Conservation (phyloP, 495 filamentous ascomycete genomes). For the Parmelia sp. region DNA sequence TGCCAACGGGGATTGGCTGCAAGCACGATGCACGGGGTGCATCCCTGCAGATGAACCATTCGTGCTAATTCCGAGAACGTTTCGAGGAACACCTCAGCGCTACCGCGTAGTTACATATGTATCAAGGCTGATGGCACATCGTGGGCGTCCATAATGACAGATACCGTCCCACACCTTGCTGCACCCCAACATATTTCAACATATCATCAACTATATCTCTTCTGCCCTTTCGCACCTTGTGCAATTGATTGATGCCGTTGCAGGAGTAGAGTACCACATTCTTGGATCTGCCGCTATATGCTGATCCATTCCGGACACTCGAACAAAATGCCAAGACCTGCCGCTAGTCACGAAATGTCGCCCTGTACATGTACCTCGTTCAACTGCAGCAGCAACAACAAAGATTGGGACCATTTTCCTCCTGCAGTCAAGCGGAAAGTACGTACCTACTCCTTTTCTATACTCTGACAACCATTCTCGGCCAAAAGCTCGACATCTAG, state of each 20-base stretch:
- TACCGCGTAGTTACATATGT: background rate
- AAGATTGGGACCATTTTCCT: slow-evolving; percentile 50
- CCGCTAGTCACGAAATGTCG: background rate
- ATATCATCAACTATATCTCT: background rate
- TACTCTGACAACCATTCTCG: background rate
- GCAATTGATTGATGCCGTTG: background rate
- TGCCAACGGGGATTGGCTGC: slow-evolving; percentile 5
- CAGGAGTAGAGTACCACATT: background rate
- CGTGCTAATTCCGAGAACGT: background rate
- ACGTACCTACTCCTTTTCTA: slow-evolving; percentile 1
- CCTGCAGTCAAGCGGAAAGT: slow-evolving; percentile 51
- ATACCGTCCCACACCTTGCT: background rate
- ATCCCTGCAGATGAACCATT: slow-evolving; percentile 3
- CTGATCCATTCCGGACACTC: background rate
- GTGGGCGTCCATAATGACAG: background rate
- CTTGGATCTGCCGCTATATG: background rate
- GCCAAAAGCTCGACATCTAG: background rate
- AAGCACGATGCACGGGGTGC: slow-evolving; percentile 6
- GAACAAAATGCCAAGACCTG: background rate
- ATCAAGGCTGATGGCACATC: too few relatives aligned
- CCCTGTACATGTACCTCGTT: slow-evolving; percentile 5
- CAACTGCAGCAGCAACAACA: slow-evolving; percentile 3
- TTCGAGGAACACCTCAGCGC: background rate
- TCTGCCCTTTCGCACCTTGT: background rate
- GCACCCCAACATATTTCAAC: background rate